phyloP scores from a whole-genome alignment of 169 alveolate genomes.

The Eimeria maxima region DNA sequence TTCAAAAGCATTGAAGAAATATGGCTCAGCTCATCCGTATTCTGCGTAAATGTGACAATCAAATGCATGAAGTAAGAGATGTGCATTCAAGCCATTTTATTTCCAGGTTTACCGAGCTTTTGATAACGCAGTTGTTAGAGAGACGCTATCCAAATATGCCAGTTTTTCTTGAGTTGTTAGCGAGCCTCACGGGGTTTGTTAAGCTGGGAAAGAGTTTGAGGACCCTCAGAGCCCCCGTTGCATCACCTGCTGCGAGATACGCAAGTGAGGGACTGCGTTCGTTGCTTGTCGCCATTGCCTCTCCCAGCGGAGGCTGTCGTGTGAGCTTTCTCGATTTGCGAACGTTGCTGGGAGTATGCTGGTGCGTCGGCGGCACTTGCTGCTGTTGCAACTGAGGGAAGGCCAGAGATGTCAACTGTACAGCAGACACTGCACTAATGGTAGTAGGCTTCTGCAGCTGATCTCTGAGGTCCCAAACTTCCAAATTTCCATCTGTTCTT shows the following conservation, averaged over 20 bases:
- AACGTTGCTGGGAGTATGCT: neutral
- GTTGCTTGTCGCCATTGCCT: neutral
- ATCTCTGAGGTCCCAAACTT: conserved; percentile 80
- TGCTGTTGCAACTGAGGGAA: conserved; percentile 53
- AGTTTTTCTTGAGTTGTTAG: neutral
- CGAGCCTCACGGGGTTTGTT: conserved; percentile 1
- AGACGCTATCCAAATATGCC: neutral
- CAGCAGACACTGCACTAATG: conserved; percentile 28
- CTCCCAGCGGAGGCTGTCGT: neutral
- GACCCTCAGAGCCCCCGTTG: conserved; percentile 43
- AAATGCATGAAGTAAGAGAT: neutral
- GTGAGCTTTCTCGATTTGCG: conserved; percentile 50
- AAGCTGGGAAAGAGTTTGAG: conserved; percentile 40
- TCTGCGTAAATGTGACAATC: neutral
- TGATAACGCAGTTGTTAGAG: neutral
- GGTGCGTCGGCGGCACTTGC: conserved; percentile 7
- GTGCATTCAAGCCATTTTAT: neutral
- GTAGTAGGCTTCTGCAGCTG: conserved; percentile 56
- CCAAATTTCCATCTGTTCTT: conserved; percentile 68
- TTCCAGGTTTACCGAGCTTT: neutral
- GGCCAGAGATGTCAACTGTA: conserved; percentile 39
- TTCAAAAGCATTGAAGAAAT: conserved; percentile 40
- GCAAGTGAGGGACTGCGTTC: conserved; percentile 12
- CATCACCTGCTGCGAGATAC: conserved; percentile 56
- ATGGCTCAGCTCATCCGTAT: conserved; percentile 44